Evolutionary conservation across 495 filamentous ascomycete species (phyloP).

Genomic region (Xylaria grammica): DNA sequence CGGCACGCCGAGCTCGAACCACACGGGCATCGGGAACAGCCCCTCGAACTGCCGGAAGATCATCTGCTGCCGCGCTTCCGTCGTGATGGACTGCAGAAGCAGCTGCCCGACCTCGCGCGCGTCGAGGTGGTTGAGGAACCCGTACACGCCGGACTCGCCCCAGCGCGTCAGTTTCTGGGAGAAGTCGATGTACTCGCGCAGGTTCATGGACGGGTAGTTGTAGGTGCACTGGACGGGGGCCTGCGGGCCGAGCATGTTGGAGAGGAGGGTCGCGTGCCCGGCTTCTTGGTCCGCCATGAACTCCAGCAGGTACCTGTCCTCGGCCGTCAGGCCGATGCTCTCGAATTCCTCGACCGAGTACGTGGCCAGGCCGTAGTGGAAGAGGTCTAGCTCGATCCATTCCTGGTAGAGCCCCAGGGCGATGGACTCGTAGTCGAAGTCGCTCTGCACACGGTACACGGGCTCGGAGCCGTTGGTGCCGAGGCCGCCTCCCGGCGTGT

Average conservation of each 20-base stretch:
- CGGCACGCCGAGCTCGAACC: conserved; percentile 81
- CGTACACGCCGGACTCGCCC: conserved; percentile 83
- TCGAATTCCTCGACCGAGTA: conserved; percentile 76
- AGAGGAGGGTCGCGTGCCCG: conserved; percentile 78
- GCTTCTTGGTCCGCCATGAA: conserved; percentile 89
- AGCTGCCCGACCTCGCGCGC: conserved; percentile 75
- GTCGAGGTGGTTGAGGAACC: conserved; percentile 82
- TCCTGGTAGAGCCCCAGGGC: conserved; percentile 78
- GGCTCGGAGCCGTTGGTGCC: conserved; percentile 80
- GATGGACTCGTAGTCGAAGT: conserved; percentile 78
- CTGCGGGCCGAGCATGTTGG: conserved; percentile 79
- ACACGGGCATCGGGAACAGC: conserved; percentile 83
- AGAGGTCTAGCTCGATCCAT: conserved; percentile 87
- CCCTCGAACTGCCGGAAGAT: conserved; percentile 88
- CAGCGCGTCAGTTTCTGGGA: conserved; percentile 83
- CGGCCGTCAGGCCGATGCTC: conserved; percentile 66
- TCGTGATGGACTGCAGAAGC: conserved; percentile 76
- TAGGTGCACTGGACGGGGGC: conserved; percentile 79
- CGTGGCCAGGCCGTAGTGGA: conserved; percentile 75
- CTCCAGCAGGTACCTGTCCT: conserved; percentile 73
- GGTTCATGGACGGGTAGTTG: conserved; percentile 79
- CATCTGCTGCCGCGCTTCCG: conserved; percentile 87
- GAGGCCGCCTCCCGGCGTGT: conserved; percentile 74
- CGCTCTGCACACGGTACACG: conserved; percentile 71
- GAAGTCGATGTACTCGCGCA: conserved; percentile 84